A percentile compares a stretch with the other conserved stretches of the same genome.
phyloP scores from a whole-genome alignment of 345 rosid species.

The Rhizophora apiculata region DNA sequence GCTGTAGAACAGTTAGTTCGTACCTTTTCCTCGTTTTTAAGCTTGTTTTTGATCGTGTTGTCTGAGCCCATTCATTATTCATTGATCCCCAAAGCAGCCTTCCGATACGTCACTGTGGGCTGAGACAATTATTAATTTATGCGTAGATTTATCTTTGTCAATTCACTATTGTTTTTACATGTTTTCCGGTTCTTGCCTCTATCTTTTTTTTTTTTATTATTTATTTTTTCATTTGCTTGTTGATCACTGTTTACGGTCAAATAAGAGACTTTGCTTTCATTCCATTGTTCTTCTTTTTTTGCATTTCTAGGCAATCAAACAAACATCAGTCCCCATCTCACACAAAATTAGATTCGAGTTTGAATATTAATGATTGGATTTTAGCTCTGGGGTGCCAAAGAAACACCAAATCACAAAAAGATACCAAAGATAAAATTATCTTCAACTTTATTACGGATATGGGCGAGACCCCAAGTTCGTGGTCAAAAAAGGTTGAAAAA shows the following conservation, averaged over 20 bases:
- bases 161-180: no score
- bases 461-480: conserved; percentile 13
- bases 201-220: no score
- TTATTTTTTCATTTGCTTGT: conserved; percentile 7
- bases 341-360: conserved; percentile 9
- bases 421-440: neutral
- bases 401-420: conserved; percentile 17
- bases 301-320: conserved; percentile 26
- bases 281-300: neutral
- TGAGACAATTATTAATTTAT: conserved; percentile 5
- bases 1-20: neutral
- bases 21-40: neutral
- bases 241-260: conserved; percentile 24
- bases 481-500: neutral
- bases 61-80: neutral
- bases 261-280: conserved; percentile 19
- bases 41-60: neutral
- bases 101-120: conserved; percentile 9
- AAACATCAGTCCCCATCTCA: conserved; percentile 15
- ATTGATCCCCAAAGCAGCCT: neutral
- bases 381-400: conserved; percentile 28
- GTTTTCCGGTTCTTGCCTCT: neutral
- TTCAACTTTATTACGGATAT: conserved; percentile 2
- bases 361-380: conserved; percentile 26
- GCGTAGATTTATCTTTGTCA: no score